Percentiles rank a stretch among this genome's conserved stretches.
Evolutionary conservation across 2,329 filamentous ascomycete species (phyloP).

Genomic region (Venturia nashicola): DNA sequence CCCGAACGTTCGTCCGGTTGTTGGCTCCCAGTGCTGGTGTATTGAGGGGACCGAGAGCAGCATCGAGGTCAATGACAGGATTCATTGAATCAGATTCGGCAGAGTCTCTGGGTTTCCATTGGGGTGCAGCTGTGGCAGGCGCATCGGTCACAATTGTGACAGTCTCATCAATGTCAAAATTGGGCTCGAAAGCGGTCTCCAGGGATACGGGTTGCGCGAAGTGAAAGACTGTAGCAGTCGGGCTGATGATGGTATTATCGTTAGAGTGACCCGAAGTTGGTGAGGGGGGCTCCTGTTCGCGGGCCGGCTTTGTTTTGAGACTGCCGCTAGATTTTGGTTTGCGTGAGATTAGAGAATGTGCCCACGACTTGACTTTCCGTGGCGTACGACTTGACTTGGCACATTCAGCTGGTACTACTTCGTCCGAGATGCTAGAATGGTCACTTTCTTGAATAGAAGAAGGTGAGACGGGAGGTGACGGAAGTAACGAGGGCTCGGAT

Average conservation of each 20-base stretch:
- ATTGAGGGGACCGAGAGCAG: conserved; percentile 83
- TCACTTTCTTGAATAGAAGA: not conserved
- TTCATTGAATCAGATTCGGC: conserved; percentile 47
- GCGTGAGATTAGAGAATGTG: conserved; percentile 52
- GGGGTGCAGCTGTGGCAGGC: conserved; percentile 13
- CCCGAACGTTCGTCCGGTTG: not conserved
- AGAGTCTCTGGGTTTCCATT: conserved; percentile 22
- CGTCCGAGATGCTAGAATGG: not conserved
- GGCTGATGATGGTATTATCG: not conserved
- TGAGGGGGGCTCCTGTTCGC: not conserved
- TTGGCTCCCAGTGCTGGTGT: conserved; percentile 50
- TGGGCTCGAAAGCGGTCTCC: conserved; percentile 23
- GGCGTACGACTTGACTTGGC: conserved; percentile 24
- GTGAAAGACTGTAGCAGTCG: not conserved
- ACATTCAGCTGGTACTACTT: conserved; percentile 11
- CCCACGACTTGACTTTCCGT: conserved; percentile 68
- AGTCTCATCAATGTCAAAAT: conserved; percentile 29
- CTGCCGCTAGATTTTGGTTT: conserved; percentile 43
- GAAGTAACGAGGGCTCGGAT: conserved; percentile 7
- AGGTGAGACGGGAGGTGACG: conserved; percentile 4
- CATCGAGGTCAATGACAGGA: conserved; percentile 86
- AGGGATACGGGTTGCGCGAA: conserved; percentile 12
- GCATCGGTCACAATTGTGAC: conserved; percentile 29
- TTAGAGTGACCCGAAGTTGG: not conserved
- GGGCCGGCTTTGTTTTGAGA: conserved; percentile 5